Evolutionary conservation across 2,329 filamentous ascomycete genomes (phyloP).

Genomic region (Alternaria sp.): DNA sequence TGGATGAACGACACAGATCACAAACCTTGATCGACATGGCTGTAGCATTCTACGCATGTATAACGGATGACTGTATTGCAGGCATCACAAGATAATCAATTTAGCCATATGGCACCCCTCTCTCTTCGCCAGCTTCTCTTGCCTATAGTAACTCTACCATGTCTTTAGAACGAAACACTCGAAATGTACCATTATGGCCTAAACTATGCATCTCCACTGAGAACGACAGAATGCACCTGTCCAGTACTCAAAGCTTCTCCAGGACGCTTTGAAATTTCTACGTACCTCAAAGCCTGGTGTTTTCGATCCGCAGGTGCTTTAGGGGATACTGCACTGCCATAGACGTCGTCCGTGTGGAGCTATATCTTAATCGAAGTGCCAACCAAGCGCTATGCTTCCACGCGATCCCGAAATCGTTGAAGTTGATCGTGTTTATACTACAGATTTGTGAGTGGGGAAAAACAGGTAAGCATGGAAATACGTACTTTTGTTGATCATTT

Average conservation of each 20-base stretch:
- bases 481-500: background rate
- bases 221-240: background rate
- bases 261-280: background rate
- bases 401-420: background rate
- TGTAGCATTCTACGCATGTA: background rate
- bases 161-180: background rate
- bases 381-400: background rate
- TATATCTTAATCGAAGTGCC: background rate
- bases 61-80: background rate
- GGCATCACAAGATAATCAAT: background rate
- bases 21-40: background rate
- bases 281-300: background rate
- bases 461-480: background rate
- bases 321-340: background rate
- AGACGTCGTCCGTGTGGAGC: background rate
- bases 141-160: background rate
- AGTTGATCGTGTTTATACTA: background rate
- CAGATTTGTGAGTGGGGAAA: background rate
- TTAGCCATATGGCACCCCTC: background rate
- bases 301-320: background rate
- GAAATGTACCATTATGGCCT: background rate
- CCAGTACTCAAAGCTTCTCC: background rate
- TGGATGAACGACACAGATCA: too few relatives aligned
- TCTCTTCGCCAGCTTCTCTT: background rate
- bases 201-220: background rate